Base-by-base conservation (phyloP, 2,329 filamentous ascomycete genomes). In the Exophiala sp. region DNA sequence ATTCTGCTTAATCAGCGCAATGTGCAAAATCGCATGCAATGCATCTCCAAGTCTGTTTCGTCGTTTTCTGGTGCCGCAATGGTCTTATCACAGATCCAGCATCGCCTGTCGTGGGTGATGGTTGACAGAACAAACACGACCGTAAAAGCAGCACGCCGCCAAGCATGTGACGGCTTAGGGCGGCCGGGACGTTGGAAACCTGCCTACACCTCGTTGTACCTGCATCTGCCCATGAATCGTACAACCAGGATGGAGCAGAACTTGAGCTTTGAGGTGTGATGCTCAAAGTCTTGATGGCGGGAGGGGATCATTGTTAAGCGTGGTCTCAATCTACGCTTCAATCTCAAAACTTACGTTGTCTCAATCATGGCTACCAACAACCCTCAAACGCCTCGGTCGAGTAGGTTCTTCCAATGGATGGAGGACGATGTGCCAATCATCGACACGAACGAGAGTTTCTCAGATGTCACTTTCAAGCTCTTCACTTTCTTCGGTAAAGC, bases 401-500 rank as follows among this genome's bases (percentile, higher is more conserved):
- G 40, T 14, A 57, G 52, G 48, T 52, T 55, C 14, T 36, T 57
- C 7, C 48, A 32, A 2, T 57, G 51, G 54, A 54, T 51, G 47
- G 47, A 60, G 14, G 62, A 68, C 44, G 57, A 69, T 55, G 63
- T 72, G 33, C 73, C 73, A 2, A 64, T 67, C 33, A 73, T 76
- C 45, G 69, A 71, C 21, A 67, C 68, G n/a, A 60, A 70, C 38
- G 72, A 75, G 47, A 54, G 66, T 6, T 65, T 76, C 10, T 63
- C 66, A 20, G 66, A 70, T 33, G 65, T 76, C 10, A 66, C 75
- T 42, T 64, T 66, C 32, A 75, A 75, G 51, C 50, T 76, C 34
- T 69, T 67, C 47, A 73, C 72, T 47, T 76, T 71, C 56, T 65
- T 76, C 45, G 63, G 64, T 21, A 66, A 66, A 46, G 68, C 70